Evolutionary conservation across 176 grass and related monocot species (phyloP), one percentile per base, ranked within the genome.

Genomic region (Elymus sibiricus): DNA sequence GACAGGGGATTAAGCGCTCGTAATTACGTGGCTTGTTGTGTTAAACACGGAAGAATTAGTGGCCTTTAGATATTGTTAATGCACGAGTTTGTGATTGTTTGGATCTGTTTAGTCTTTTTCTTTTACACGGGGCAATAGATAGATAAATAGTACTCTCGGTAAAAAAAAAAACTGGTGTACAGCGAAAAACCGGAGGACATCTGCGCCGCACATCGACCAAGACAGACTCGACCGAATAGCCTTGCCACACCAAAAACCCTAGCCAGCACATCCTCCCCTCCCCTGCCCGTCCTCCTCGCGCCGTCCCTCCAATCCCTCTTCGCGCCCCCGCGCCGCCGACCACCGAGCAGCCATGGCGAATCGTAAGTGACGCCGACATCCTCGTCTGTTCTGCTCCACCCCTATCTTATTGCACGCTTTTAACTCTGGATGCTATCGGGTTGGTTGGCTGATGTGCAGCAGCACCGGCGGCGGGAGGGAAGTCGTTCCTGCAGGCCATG

Each of bases 401-500:
- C 59, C 47, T 19, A 15, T 68, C 61, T 35, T 46, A 34, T 17
- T 27, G 8, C 22, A 19, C 77, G 11, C 60, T 60, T 49, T 35
- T 66, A 87, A 90, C 80, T 42, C 28, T 59, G 44, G 44, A 53
- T 9, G 40, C 40, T 34, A 51, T 82, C 49, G 44, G 79, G 26
- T 72, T 71, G 17, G 31, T 55, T 77, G 39, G 34, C 38, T 74
- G 56, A 77, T 44, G 29, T 67, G 75, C 76, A 80, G 89, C 80
- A 38, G 89, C 78, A 32, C 55, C 75, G 61, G 79, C 77, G 73
- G 71, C 90, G 47, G 90, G 79, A 76, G 84, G 26, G 89, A 93
- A 89, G 85, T 99, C 97, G 38, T 99, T 97, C 82, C 94, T 99
- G 76, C 97, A 99, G 88, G 97, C 97, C 27, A 93, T 94, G 42